Percentiles rank a stretch among this genome's conserved stretches.
Conservation (phyloP, 345 rosid genomes). For the Eutrema yunnanense region DNA sequence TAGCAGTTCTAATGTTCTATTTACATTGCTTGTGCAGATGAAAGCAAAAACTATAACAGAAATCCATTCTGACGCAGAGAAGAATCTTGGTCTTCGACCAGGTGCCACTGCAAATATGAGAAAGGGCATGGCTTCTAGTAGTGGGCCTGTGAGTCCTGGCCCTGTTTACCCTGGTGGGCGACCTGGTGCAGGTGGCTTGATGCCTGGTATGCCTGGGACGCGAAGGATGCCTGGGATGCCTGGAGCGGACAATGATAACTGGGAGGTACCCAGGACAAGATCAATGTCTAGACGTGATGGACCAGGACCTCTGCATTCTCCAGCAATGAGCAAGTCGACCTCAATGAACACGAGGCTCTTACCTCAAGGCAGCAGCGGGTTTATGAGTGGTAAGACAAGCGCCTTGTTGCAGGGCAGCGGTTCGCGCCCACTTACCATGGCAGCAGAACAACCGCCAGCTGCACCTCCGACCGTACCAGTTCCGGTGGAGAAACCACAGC, state of each 20-base stretch:
- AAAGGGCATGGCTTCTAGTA: slow-evolving; percentile 47
- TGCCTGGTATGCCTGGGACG: slow-evolving; percentile 97
- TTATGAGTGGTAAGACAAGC: slow-evolving; percentile 62
- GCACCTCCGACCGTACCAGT: slow-evolving; percentile 18
- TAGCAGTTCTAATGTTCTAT: neutral
- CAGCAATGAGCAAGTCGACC: slow-evolving; percentile 39
- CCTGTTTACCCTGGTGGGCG: slow-evolving; percentile 60
- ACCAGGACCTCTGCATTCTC: slow-evolving; percentile 42
- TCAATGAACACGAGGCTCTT: slow-evolving; percentile 56
- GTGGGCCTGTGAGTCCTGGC: slow-evolving; percentile 44
- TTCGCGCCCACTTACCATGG: slow-evolving; percentile 14
- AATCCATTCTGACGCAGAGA: slow-evolving; percentile 92
- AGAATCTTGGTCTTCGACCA: slow-evolving; percentile 79
- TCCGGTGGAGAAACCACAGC: slow-evolving; percentile 29
- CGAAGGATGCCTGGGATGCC: slow-evolving; percentile 97
- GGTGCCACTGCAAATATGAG: slow-evolving; percentile 81
- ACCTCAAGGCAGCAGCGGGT: slow-evolving; percentile 78
- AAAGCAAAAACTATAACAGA: slow-evolving; percentile 85
- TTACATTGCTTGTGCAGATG: slow-evolving; percentile 41
- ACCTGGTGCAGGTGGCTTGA: slow-evolving; percentile 92
- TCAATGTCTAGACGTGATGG: slow-evolving; percentile 82
- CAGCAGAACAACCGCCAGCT: slow-evolving; percentile 26
- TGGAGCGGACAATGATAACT: slow-evolving; percentile 70
- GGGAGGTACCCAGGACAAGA: slow-evolving; percentile 68
- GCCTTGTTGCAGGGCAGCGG: slow-evolving; percentile 65